phyloP scores from a whole-genome alignment of 805 yeast genomes.

The Kazachstania bromeliacearum region DNA sequence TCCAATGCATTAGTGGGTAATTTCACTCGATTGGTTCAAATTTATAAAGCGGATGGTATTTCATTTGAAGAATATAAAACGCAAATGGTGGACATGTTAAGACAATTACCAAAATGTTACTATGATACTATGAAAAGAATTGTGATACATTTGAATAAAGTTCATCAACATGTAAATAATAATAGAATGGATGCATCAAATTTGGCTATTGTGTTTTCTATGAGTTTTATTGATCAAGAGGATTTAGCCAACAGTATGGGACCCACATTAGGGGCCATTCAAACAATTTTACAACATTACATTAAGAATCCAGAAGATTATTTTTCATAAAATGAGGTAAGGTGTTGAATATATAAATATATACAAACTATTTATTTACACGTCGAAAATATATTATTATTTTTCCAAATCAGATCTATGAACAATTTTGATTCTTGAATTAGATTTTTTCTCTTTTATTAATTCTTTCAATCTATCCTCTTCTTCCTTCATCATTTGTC shows the following conservation, averaged over 20 bases:
- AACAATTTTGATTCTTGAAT: conserved; percentile 24
- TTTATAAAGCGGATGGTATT: conserved; percentile 15
- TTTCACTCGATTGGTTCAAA: conserved; percentile 35
- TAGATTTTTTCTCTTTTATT: conserved; percentile 26
- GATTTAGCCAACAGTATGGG: conserved; percentile 38
- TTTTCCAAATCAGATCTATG: conserved; percentile 20
- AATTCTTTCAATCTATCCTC: conserved; percentile 27
- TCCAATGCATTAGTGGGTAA: conserved; percentile 55
- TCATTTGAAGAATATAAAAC: conserved; percentile 18
- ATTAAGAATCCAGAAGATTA: conserved; percentile 34
- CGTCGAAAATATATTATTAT: not conserved
- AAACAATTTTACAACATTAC: conserved; percentile 40
- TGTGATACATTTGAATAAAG: conserved; percentile 57
- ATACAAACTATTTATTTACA: not conserved
- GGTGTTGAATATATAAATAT: not conserved
- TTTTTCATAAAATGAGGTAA: conserved; percentile 9
- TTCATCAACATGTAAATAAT: conserved; percentile 53
- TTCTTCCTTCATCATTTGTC: conserved; percentile 29
- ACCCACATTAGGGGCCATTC: conserved; percentile 44
- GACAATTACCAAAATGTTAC: conserved; percentile 52
- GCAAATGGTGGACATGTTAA: conserved; percentile 26
- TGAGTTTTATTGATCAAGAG: conserved; percentile 46
- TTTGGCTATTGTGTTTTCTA: conserved; percentile 78
- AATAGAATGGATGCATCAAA: conserved; percentile 88
- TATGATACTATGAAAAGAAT: conserved; percentile 59